These are phyloP conservation scores for Zygosaccharomyces kombuchaensis DNA, from an alignment of 805 yeast genomes.

Conservation along the genomic window DNA sequence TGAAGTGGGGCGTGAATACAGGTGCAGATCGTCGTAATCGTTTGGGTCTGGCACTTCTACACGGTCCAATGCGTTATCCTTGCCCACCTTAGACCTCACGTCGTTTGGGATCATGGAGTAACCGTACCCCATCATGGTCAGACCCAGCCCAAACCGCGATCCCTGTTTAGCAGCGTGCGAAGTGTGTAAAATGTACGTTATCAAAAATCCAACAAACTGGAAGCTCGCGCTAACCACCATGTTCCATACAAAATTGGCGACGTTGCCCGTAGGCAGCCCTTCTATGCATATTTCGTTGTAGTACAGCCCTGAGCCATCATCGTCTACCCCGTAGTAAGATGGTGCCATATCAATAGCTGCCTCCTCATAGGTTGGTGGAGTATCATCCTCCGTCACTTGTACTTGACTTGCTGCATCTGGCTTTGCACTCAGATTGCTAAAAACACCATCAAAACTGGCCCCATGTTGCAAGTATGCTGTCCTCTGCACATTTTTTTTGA, in stretches of 20 bases:
- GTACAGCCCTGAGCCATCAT: slow-evolving; percentile 52
- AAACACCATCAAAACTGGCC: slow-evolving; percentile 71
- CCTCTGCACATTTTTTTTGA: slow-evolving; percentile 22
- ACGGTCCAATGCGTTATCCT: slow-evolving; percentile 34
- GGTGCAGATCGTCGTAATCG: slow-evolving; percentile 42
- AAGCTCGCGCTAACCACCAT: slow-evolving; percentile 82
- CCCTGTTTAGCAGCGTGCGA: slow-evolving; percentile 98
- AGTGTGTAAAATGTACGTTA: slow-evolving; percentile 87
- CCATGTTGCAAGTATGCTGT: slow-evolving; percentile 22
- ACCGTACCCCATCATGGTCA: slow-evolving; percentile 73
- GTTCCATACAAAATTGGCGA: slow-evolving; percentile 89
- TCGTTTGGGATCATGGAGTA: slow-evolving; percentile 49
- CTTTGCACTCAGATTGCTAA: slow-evolving; percentile 85
- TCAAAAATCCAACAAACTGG: slow-evolving; percentile 87
- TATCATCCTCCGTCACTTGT: slow-evolving; percentile 40
- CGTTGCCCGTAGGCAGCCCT: slow-evolving; percentile 91
- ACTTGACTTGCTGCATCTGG: slow-evolving; percentile 49
- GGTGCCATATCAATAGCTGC: slow-evolving; percentile 94
- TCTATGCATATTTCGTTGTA: slow-evolving; percentile 90
- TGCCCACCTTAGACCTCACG: slow-evolving; percentile 32
- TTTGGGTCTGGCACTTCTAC: slow-evolving; percentile 58
- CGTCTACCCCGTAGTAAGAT: slow-evolving; percentile 91
- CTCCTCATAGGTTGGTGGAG: slow-evolving; percentile 86
- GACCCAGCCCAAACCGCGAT: slow-evolving; percentile 84
- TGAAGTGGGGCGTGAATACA: slow-evolving; percentile 21